Conservation (phyloP, 2,329 filamentous ascomycete species). For the Ophiostoma populinum region DNA sequence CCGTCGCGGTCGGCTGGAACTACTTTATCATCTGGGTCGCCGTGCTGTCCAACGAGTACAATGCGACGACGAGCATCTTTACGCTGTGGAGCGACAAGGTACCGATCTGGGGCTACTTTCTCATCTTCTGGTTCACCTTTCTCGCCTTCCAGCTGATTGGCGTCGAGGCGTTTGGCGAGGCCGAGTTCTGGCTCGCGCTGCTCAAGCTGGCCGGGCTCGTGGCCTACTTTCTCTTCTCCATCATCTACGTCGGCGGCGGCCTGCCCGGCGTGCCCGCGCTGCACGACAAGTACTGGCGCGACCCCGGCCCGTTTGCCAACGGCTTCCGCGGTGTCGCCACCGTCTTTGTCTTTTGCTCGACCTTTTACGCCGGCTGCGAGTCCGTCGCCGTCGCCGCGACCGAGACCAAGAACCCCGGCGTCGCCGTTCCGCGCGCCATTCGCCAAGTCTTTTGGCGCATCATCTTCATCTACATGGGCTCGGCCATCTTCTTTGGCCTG, state of each 20-base stretch:
- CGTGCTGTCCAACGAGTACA: constrained; percentile 55
- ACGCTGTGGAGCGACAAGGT: constrained; percentile 45
- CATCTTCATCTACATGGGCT: constrained; percentile 48
- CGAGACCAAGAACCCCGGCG: constrained; percentile 39
- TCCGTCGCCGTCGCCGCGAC: constrained; percentile 45
- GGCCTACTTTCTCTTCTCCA: constrained; percentile 58
- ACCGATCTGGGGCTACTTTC: constrained; percentile 50
- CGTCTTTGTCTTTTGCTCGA: constrained; percentile 54
- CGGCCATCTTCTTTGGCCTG: constrained; percentile 58
- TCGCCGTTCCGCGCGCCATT: constrained; percentile 39
- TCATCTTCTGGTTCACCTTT: constrained; percentile 55
- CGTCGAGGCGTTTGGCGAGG: constrained; percentile 59
- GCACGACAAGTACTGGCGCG: constrained; percentile 55
- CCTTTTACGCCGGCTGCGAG: constrained; percentile 52
- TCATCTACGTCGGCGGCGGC: constrained; percentile 55
- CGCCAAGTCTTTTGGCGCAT: constrained; percentile 45
- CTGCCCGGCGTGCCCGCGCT: constrained; percentile 41
- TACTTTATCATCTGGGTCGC: constrained; percentile 51
- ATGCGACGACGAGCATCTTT: constrained; percentile 48
- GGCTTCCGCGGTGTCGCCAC: constrained; percentile 48
- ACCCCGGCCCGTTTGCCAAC: constrained; percentile 53
- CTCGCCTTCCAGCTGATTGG: constrained; percentile 52
- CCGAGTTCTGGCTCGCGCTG: constrained; percentile 63
- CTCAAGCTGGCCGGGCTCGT: constrained; percentile 53
- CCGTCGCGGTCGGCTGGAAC: constrained; percentile 53